A percentile compares a stretch with the other conserved stretches of the same genome.
Conservation (phyloP, 257 asterid genomes). For the Gentiana macrophylla region DNA sequence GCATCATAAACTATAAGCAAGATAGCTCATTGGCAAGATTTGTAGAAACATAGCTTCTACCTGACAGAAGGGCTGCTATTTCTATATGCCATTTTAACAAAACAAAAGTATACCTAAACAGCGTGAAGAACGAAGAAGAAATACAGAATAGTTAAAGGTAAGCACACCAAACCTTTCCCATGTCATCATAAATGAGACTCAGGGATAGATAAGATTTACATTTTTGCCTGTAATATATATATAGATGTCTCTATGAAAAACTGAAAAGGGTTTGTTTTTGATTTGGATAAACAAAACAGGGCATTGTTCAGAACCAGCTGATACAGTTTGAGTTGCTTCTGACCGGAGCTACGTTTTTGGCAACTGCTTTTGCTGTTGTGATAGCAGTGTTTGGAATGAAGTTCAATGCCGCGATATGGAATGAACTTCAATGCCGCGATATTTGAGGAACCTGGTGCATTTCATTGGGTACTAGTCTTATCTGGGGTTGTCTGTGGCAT, state of each 20-base stretch:
- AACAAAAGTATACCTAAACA: not conserved
- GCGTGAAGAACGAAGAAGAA: no score
- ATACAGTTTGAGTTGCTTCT: slow-evolving; percentile 88
- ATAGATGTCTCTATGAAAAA: not conserved
- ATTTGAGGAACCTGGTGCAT: slow-evolving; percentile 48
- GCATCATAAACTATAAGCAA: no score
- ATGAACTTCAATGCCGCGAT: not conserved
- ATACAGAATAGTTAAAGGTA: no score
- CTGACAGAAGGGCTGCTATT: no score
- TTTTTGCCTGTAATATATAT: not conserved
- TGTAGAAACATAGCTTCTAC: no score
- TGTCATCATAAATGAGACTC: slow-evolving; percentile 55
- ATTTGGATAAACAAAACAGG: slow-evolving; percentile 38
- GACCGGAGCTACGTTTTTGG: slow-evolving; percentile 93
- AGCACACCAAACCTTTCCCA: slow-evolving; percentile 63
- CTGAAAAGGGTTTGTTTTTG: not conserved
- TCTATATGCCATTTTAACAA: no score
- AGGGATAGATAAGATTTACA: not conserved
- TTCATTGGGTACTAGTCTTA: slow-evolving; percentile 64
- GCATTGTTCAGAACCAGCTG: slow-evolving; percentile 90
- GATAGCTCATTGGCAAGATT: no score
- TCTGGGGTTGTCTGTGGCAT: slow-evolving; percentile 51
- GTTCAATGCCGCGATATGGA: slow-evolving; percentile 32
- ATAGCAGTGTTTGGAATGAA: slow-evolving; percentile 96
- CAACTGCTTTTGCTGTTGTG: slow-evolving; percentile 76